Conservation (phyloP, 1,284 basidiomycete genomes). For the Irpex rosettiformis region DNA sequence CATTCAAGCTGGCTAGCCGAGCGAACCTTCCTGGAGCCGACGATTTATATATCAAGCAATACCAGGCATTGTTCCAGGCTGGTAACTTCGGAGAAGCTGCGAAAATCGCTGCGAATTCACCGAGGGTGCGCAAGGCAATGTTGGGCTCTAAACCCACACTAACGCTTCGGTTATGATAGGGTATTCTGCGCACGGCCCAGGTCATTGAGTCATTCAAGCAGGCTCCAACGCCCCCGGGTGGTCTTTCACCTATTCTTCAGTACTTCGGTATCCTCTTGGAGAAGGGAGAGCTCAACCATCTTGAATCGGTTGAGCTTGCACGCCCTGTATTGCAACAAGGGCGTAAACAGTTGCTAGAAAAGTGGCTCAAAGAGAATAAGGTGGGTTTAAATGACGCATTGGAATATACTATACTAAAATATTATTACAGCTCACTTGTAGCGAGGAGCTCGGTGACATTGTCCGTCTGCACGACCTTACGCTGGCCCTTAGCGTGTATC, state of each 20-base stretch:
- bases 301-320: conserved; percentile 95
- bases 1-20: conserved; percentile 96
- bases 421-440: conserved; percentile 81
- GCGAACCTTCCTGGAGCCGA: conserved; percentile 98
- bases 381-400: conserved; percentile 32
- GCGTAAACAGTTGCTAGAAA: conserved; percentile 96
- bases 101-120: conserved; percentile 97
- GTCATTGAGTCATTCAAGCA: conserved; percentile 99
- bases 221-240: conserved; percentile 87
- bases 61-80: conserved; percentile 88
- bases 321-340: conserved; percentile 96
- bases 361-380: conserved; percentile 99
- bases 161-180: conserved; percentile 42
- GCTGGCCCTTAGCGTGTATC: conserved; percentile 96
- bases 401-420: background rate
- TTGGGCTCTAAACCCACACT: background rate
- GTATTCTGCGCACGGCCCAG: conserved; percentile 92
- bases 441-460: conserved; percentile 97
- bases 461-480: conserved; percentile 97
- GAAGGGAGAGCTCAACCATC: conserved; percentile 96
- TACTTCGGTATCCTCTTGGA: conserved; percentile 98
- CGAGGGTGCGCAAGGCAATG: conserved; percentile 53
- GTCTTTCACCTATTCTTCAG: conserved; percentile 94
- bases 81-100: conserved; percentile 97
- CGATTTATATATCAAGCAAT: conserved; percentile 95